phyloP scores from a whole-genome alignment of 1,284 basidiomycete species.

The Fomes fomentarius region DNA sequence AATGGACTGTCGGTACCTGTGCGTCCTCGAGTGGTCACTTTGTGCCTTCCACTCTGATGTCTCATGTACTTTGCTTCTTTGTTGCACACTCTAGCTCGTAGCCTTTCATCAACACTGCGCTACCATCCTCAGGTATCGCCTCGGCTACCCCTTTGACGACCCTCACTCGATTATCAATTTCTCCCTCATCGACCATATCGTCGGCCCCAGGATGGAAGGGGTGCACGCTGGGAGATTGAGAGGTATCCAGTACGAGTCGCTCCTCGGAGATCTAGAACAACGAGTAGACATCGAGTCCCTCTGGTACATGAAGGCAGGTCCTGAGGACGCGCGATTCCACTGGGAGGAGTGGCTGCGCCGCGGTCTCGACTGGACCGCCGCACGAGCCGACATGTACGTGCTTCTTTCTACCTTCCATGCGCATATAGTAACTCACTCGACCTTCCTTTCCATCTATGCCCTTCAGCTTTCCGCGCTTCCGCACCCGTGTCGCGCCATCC shows the following conservation, averaged over 20 bases:
- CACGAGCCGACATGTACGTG: slow-evolving; percentile 28
- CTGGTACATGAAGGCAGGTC: slow-evolving; percentile 14
- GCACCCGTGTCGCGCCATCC: slow-evolving; percentile 10
- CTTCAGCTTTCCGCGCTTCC: slow-evolving; percentile 33
- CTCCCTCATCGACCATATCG: slow-evolving; percentile 21
- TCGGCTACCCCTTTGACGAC: slow-evolving; percentile 9
- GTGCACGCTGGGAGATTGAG: slow-evolving; percentile 20
- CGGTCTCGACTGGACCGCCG: slow-evolving; percentile 25
- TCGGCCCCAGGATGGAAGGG: slow-evolving; percentile 23
- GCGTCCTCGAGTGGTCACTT: no score
- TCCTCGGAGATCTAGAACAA: slow-evolving; percentile 14
- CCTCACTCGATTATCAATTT: slow-evolving; percentile 15
- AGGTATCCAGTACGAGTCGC: slow-evolving; percentile 28
- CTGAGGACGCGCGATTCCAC: slow-evolving; percentile 9
- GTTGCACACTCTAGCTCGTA: slow-evolving; percentile 21
- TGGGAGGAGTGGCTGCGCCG: slow-evolving; percentile 10
- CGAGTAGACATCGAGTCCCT: slow-evolving; percentile 28
- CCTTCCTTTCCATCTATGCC: no score
- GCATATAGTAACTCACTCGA: neutral
- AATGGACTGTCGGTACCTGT: no score
- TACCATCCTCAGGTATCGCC: slow-evolving; percentile 20
- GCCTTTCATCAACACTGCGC: slow-evolving; percentile 23
- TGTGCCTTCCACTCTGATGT: no score
- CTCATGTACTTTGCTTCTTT: neutral
- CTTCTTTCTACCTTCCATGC: neutral